Base-by-base conservation (phyloP, 306 rosid species). In the Abrus pulchellus region DNA sequence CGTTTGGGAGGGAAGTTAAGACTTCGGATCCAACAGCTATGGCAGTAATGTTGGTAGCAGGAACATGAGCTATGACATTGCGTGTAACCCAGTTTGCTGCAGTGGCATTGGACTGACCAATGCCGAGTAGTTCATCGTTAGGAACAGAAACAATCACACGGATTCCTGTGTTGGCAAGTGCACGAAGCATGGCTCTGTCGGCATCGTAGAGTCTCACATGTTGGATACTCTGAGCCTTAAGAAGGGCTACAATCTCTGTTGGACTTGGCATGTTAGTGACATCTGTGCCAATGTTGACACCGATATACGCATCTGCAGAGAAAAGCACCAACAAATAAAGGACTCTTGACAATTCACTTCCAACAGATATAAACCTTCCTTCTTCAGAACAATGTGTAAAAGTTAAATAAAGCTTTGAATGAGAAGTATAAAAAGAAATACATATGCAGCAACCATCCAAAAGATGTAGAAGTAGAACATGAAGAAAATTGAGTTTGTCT, bases 1-100 rank as follows among this genome's bases (percentile, higher is more conserved):
- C 98, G 79, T 93, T 93, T 47, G 99, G 91, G 69, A 95, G 89
- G 64, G 97, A 44, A 9, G 93, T 89, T 50, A 95, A 84, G 77
- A 95, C 94, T 81, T 95, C 99, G 1, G 99, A 93, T 64, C 99
- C 99, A 33, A 95, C 96, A 1, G 99, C 98, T 81, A 95, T 90
- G 55, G 93, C 90, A 44, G 98, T 93, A 52, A 95, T 95, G 88
- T 93, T 95, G 80, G 98, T 95, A 13, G 96, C 91, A 40, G 99
- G 99, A 60, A 90, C 94, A 85, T 95, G 98, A 41, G 97, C 94
- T 47, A 93, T 14, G 77, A 95, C 88, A 82, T 90, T 95, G 13
- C 93, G 97, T 50, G 97, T 30, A 75, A 95, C 88, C 99, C 99
- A 95, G 79, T 93, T 95, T 75, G 97, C 97, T 0, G 99, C 98